Base-by-base conservation (phyloP, 306 rosid genomes). In the Medicago lupulina region DNA sequence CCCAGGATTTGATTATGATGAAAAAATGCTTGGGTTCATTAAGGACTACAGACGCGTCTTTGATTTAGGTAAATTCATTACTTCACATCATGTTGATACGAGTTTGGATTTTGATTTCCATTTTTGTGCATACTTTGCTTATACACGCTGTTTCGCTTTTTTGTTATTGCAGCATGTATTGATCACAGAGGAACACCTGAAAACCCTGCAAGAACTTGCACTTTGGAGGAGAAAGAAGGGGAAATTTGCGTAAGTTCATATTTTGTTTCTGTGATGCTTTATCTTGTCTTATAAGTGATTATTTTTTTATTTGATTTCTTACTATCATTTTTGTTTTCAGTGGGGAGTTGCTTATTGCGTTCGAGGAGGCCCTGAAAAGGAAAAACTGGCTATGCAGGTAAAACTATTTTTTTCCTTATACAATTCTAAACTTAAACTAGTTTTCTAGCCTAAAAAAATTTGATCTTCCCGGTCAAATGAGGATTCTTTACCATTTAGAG, bases 171-270 rank as follows among this genome's bases (percentile, higher is more conserved):
- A 92, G 99, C 99, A 0, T 96, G 99, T 79, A 83, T 96, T 75
- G 99, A 96, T 67, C 99, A 96, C 70, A 62, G 97, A 67, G 99
- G 99, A 40, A 96, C 99, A 8, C 96, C 92, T 46, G 94, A 96
- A 84, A 75, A 79, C 69, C 99, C 99, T 46, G 99, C 99, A 7
- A 82, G 99, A 81, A 92, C 94, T 83, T 90, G 96, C 94, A 82
- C 98, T 0, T 80, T 96, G 84, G 98, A 96, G 79, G 36, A 80
- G 67, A 86, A 89, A 81, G 92, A 88, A 83, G 99, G 96, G 62
- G 83, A 83, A 4, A 14, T 88, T 40, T 96, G 99, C 80, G 99
- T 96, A 85, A 89, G 97, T 39, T 39, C 17, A 13, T 69, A 8
- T n/a, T 21, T 36, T 23, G 36, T 12, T 65, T 13, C 47, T 40